Conservation (phyloP, 495 filamentous ascomycete genomes). For the Xylaria cubensis region DNA sequence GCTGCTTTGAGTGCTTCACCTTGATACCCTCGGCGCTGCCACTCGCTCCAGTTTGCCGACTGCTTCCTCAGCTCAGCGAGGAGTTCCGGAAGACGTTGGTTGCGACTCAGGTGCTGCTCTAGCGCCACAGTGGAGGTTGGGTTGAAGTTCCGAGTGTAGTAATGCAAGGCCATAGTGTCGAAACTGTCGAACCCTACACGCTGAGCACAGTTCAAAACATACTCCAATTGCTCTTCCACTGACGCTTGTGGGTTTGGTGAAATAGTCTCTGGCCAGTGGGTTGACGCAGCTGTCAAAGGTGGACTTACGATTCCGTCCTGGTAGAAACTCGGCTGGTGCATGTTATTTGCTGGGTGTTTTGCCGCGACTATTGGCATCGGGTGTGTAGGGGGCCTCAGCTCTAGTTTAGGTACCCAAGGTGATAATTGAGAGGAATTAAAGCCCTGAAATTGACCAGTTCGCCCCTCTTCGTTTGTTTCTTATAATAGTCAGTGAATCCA, state of each 20-base stretch:
- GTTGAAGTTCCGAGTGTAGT: constrained; percentile 13
- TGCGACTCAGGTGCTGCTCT: constrained; percentile 4
- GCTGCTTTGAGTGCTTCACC: neutral
- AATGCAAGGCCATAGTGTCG: constrained; percentile 17
- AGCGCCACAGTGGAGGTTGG: neutral
- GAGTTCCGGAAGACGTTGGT: neutral
- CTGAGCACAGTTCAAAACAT: constrained; percentile 12
- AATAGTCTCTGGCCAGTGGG: neutral
- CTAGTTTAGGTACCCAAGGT: neutral
- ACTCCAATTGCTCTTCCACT: constrained; percentile 13
- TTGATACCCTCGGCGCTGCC: constrained; percentile 4
- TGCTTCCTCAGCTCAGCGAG: constrained; percentile 10
- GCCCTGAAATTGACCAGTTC: neutral
- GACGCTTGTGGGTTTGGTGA: neutral
- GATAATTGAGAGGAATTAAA: neutral
- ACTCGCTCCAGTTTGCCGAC: neutral
- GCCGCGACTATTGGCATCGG: neutral
- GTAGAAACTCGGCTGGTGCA: neutral
- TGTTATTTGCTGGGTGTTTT: neutral
- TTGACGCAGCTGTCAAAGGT: neutral
- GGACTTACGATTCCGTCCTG: neutral
- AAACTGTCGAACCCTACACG: constrained; percentile 17
- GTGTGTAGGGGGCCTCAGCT: neutral
- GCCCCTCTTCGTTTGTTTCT: neutral
- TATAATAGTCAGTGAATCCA: neutral